Percentiles rank a stretch among this genome's conserved stretches.
Conservation (phyloP, 163 green algal species). For the Scenedesmus sp. region DNA sequence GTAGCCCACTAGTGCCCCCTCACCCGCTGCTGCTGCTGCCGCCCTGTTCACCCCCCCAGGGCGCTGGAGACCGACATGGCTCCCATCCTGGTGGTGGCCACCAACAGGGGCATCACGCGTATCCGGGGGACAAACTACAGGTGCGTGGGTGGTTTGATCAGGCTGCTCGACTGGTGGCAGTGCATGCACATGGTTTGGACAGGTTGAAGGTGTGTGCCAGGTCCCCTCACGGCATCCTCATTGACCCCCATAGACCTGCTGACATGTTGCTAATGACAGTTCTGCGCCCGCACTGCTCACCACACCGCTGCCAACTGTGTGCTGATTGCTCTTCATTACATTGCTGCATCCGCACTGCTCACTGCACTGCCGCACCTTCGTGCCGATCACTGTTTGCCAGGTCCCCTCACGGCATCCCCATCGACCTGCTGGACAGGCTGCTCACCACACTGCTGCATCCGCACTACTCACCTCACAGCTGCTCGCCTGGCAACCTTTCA, state of each 20-base stretch:
- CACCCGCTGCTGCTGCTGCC: neutral
- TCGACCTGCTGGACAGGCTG: slow-evolving; percentile 93
- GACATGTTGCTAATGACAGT: slow-evolving; percentile 62
- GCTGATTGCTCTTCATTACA: neutral
- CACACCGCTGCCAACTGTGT: neutral
- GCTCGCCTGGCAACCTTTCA: neutral
- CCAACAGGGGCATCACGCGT: slow-evolving; percentile 95
- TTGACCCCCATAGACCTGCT: slow-evolving; percentile 94
- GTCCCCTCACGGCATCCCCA: slow-evolving; percentile 97
- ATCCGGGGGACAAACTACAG: slow-evolving; percentile 97
- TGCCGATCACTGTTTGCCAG: neutral
- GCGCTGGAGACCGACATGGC: slow-evolving; percentile 98
- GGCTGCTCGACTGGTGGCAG: neutral
- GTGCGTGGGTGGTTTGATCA: neutral
- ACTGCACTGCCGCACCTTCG: neutral
- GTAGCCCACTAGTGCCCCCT: neutral
- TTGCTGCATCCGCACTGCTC: no score
- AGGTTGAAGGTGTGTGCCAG: neutral
- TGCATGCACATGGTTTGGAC: neutral
- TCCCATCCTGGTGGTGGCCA: slow-evolving; percentile 96
- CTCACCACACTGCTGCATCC: neutral
- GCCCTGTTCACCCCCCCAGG: slow-evolving; percentile 69
- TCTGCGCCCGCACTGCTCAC: no score
- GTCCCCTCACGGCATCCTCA: slow-evolving; percentile 91
- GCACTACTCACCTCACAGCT: neutral